Conservation (phyloP, 331 rosid genomes). For the Prunus yedoensis region DNA sequence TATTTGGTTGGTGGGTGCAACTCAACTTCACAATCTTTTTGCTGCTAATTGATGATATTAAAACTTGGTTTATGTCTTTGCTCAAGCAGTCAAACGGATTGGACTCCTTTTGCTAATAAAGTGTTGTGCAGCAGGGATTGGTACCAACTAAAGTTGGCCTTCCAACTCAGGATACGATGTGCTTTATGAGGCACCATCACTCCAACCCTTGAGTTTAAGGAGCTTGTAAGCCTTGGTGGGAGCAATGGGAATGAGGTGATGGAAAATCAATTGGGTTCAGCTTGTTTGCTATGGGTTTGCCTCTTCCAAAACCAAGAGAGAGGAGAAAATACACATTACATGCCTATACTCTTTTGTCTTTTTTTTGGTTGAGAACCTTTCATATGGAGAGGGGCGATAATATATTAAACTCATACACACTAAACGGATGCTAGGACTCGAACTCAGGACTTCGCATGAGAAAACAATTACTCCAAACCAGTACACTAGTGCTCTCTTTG, state of each 20-base stretch:
- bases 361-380: no score
- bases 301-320: neutral
- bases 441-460: accelerated
- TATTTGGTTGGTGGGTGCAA: no score
- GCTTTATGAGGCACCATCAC: conserved; percentile 9
- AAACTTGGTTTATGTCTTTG: neutral
- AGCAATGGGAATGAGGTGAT: neutral
- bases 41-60: no score
- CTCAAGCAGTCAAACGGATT: neutral
- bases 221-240: conserved; percentile 12
- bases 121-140: conserved; percentile 4
- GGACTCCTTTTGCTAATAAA: neutral
- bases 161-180: conserved; percentile 10
- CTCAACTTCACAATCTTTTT: no score
- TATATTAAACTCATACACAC: no score
- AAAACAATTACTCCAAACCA: accelerated
- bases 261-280: neutral
- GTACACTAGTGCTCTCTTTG: no score
- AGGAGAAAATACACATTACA: neutral
- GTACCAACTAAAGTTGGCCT: neutral
- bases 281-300: conserved; percentile 1
- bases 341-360: no score
- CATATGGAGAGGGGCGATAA: no score
- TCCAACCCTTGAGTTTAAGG: conserved; percentile 5
- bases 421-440: no score